Evolutionary conservation across 106 monocot species (phyloP).

Genomic region (Agapanthus africanus): DNA sequence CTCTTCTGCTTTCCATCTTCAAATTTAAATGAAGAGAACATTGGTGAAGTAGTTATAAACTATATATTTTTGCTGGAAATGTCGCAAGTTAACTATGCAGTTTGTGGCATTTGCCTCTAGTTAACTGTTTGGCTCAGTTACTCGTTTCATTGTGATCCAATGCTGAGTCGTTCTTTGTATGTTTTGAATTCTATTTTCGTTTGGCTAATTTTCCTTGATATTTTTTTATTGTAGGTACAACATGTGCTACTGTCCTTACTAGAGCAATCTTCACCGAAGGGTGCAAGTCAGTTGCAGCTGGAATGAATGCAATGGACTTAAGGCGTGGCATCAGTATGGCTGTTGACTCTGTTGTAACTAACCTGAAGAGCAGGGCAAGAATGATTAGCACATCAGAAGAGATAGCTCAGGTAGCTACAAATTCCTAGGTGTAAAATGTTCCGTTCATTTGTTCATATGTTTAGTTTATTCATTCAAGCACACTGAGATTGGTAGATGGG

Average conservation of each 20-base stretch:
- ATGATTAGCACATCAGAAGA: conserved; percentile 93
- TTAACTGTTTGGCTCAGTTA: neutral
- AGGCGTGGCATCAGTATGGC: conserved; percentile 83
- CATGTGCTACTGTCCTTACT: conserved; percentile 72
- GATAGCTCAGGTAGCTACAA: conserved; percentile 54
- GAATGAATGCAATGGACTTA: conserved; percentile 87
- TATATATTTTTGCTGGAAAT: no score
- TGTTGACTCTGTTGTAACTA: conserved; percentile 75
- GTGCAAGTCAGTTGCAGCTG: conserved; percentile 87
- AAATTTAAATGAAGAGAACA: no score
- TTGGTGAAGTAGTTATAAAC: no score
- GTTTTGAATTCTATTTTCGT: neutral
- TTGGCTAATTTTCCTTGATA: neutral
- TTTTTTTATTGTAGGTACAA: conserved; percentile 45
- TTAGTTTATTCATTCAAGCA: neutral
- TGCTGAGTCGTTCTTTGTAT: neutral
- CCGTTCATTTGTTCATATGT: neutral
- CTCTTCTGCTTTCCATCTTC: no score
- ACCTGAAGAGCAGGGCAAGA: conserved; percentile 62
- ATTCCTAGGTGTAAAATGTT: neutral
- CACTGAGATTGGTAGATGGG: neutral
- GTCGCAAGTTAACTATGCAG: no score
- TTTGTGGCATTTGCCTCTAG: neutral
- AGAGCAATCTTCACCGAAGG: conserved; percentile 71
- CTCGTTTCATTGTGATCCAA: neutral